Evolutionary conservation across 2,329 filamentous ascomycete genomes (phyloP).

Genomic region (Simplicillium sp.): DNA sequence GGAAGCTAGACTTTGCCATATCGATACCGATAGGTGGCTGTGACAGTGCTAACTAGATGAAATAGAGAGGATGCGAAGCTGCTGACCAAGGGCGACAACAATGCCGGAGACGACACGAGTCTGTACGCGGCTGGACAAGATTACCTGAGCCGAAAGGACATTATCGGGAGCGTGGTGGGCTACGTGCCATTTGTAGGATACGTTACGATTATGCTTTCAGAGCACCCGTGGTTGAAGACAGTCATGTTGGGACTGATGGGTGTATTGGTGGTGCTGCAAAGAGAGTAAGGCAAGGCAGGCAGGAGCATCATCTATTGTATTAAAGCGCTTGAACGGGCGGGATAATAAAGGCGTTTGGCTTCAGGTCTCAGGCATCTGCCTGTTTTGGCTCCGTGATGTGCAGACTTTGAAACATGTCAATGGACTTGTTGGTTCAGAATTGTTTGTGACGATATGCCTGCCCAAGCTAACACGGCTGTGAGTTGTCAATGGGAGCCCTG

Average conservation of each 20-base stretch:
- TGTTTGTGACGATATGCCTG: too few species aligned
- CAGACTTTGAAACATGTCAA: too few species aligned
- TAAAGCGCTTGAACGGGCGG: neutral
- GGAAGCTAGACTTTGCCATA: too few species aligned
- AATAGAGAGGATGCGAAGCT: constrained; percentile 53
- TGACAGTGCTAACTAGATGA: constrained; percentile 4
- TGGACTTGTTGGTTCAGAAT: too few species aligned
- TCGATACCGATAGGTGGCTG: neutral
- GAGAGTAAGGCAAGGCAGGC: constrained; percentile 63
- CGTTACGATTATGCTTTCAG: constrained; percentile 89
- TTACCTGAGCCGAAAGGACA: constrained; percentile 77
- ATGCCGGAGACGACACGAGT: constrained; percentile 85
- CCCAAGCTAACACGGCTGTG: too few species aligned
- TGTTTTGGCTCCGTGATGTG: too few species aligned
- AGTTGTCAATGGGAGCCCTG: too few species aligned
- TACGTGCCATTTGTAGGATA: constrained; percentile 96
- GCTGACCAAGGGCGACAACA: constrained; percentile 97
- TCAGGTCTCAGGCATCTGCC: too few species aligned
- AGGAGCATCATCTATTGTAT: neutral
- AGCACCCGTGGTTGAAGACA: constrained; percentile 95
- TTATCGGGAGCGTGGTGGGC: constrained; percentile 84
- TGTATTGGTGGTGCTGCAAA: constrained; percentile 80
- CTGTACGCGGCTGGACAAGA: constrained; percentile 75
- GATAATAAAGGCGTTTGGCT: too few species aligned
- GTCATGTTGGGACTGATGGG: constrained; percentile 94